These are phyloP conservation scores for Salvia hispanica DNA, from an alignment of 257 asterid species.

Conservation along the genomic window DNA sequence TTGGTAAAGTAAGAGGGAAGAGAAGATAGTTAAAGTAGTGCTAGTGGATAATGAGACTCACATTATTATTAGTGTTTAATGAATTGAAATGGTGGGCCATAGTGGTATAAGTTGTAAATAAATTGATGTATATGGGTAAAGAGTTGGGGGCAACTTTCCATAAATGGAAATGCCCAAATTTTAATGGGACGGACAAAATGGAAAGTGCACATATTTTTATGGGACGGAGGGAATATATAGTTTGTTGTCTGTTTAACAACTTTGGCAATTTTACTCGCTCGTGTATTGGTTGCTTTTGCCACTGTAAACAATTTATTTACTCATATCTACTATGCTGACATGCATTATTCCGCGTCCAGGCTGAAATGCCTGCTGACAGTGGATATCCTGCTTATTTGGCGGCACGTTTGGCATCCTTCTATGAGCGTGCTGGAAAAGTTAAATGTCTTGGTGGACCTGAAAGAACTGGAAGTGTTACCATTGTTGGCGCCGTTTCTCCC, in stretches of 20 bases:
- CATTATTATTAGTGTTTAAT: too few relatives aligned
- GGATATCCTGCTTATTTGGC: slow-evolving; percentile 99
- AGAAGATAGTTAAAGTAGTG: too few relatives aligned
- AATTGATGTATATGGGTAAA: too few relatives aligned
- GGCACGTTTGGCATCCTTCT: slow-evolving; percentile 97
- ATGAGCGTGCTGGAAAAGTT: slow-evolving; percentile 99
- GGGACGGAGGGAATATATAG: too few relatives aligned
- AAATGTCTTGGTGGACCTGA: slow-evolving; percentile 99
- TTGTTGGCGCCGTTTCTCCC: slow-evolving; percentile 99
- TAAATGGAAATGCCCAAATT: too few relatives aligned
- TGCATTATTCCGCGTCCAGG: slow-evolving; percentile 48
- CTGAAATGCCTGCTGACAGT: slow-evolving; percentile 99
- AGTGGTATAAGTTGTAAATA: too few relatives aligned
- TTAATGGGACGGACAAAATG: too few relatives aligned
- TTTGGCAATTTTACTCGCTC: neutral
- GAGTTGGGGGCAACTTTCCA: too few relatives aligned
- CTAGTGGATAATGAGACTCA: too few relatives aligned
- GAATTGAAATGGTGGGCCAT: too few relatives aligned
- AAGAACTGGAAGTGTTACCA: slow-evolving; percentile 97
- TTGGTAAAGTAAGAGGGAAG: too few relatives aligned
- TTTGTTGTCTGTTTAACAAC: neutral
- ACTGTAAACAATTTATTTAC: slow-evolving; percentile 12
- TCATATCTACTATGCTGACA: slow-evolving; percentile 22
- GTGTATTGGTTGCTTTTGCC: slow-evolving; percentile 5
- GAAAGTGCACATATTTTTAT: too few relatives aligned